Conservation (phyloP, 2,329 filamentous ascomycete genomes). For the Aspergillus sp. region DNA sequence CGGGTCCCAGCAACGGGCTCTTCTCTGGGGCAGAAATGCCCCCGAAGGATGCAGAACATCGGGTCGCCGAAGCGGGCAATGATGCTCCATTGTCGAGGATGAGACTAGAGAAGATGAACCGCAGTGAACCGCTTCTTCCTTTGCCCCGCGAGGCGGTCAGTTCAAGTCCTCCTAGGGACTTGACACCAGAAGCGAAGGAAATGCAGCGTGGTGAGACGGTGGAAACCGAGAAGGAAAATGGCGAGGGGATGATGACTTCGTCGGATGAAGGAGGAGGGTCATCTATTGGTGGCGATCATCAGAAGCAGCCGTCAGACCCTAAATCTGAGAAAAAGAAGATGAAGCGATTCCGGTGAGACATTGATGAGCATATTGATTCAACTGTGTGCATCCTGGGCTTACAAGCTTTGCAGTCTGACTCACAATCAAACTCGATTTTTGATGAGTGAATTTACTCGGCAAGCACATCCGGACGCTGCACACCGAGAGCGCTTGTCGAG, state of each 20-base stretch:
- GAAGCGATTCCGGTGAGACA: slow-evolving; percentile 38
- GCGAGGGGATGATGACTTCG: slow-evolving; percentile 16
- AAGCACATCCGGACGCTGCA: slow-evolving; percentile 88
- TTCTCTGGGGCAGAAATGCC: slow-evolving; percentile 16
- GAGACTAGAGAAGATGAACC: slow-evolving; percentile 21
- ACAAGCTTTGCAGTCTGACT: slow-evolving; percentile 60
- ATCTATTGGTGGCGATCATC: slow-evolving; percentile 21
- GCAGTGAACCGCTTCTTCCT: slow-evolving; percentile 13
- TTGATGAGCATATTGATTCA: background rate
- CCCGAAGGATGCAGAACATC: slow-evolving; percentile 9
- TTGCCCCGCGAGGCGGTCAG: slow-evolving; percentile 10
- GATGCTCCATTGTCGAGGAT: slow-evolving; percentile 18
- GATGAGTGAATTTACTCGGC: slow-evolving; percentile 94
- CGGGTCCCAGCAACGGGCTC: slow-evolving; percentile 7
- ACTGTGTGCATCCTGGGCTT: background rate
- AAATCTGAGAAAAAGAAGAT: slow-evolving; percentile 37
- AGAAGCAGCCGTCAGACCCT: slow-evolving; percentile 21
- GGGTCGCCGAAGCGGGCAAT: slow-evolving; percentile 9
- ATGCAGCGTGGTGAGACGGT: slow-evolving; percentile 6
- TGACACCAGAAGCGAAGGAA: slow-evolving; percentile 7
- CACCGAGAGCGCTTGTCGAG: slow-evolving; percentile 81
- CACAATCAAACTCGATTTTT: slow-evolving; percentile 96
- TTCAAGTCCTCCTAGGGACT: slow-evolving; percentile 7
- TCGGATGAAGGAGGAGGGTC: slow-evolving; percentile 24
- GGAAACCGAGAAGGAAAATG: slow-evolving; percentile 14